phyloP scores from a whole-genome alignment of 2,329 filamentous ascomycete genomes.

The Penicillium sp. region DNA sequence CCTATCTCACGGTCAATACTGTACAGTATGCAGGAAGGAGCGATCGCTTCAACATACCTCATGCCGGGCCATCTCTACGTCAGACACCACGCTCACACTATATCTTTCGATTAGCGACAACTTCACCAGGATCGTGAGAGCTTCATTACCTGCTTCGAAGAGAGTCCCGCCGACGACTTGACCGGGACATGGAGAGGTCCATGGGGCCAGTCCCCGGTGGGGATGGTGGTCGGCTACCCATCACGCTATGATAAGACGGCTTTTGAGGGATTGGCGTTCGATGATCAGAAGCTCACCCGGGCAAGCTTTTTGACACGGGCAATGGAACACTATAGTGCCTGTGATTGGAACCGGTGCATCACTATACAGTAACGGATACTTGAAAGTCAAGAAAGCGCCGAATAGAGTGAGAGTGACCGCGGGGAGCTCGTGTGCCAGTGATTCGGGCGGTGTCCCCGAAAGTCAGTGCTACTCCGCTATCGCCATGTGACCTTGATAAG shows the following conservation, averaged over 20 bases:
- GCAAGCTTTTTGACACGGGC: background rate
- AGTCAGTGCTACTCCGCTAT: constrained; percentile 8
- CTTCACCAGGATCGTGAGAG: background rate
- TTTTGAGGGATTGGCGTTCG: constrained; percentile 2
- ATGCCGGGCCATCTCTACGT: constrained; percentile 98
- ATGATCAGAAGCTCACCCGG: background rate
- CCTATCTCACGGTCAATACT: constrained; percentile 38
- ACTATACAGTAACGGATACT: background rate
- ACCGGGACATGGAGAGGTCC: constrained; percentile 22
- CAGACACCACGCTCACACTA: constrained; percentile 76
- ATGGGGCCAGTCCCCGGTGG: constrained; percentile 22
- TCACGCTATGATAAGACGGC: constrained; percentile 7
- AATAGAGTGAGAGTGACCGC: background rate
- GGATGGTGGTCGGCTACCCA: constrained; percentile 32
- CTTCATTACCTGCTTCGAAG: constrained; percentile 39
- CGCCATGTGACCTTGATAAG: constrained; percentile 17
- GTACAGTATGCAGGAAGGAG: background rate
- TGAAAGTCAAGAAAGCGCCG: background rate
- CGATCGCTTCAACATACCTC: constrained; percentile 60
- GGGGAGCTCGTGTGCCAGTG: background rate
- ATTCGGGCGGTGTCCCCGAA: background rate
- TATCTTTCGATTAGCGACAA: constrained; percentile 18
- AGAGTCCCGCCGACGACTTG: constrained; percentile 35
- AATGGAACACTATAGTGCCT: background rate
- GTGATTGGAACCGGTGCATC: background rate